These are phyloP conservation scores for Tolypocladium inflatum DNA, from an alignment of 2,329 filamentous ascomycete species.

Conservation along the genomic window DNA sequence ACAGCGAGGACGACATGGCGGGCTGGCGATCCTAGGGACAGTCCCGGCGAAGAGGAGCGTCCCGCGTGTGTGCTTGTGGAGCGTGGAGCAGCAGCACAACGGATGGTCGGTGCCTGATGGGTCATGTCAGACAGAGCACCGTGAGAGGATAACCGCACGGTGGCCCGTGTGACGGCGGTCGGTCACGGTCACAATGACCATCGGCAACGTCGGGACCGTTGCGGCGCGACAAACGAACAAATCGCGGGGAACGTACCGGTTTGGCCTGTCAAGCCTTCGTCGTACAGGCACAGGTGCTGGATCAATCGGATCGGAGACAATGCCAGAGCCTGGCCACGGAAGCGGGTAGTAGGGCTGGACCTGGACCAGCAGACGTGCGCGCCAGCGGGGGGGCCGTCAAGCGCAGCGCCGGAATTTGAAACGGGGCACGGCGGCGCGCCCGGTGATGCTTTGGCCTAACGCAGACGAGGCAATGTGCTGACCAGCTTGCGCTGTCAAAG, in stretches of 20 bases:
- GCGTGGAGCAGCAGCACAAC: background rate
- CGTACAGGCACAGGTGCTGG: background rate
- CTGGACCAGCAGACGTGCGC: background rate
- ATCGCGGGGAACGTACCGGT: background rate
- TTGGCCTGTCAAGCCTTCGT: background rate
- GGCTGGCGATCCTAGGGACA: slow-evolving; percentile 4
- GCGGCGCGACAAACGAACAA: background rate
- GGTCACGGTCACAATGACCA: background rate
- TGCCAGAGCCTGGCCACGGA: background rate
- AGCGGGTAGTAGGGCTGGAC: background rate
- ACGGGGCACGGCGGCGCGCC: background rate
- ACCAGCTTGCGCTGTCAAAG: background rate
- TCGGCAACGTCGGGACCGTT: background rate
- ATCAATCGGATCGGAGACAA: background rate
- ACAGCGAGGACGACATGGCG: slow-evolving; percentile 38
- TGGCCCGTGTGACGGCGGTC: background rate
- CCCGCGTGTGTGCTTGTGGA: background rate
- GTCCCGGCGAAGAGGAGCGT: background rate
- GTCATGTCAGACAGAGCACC: background rate
- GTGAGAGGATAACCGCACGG: background rate
- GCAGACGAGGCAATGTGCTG: background rate
- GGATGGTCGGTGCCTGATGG: background rate
- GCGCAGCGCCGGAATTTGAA: background rate
- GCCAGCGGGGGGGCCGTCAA: background rate
- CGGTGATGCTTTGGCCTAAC: background rate